Evolutionary conservation across 257 asterid species (phyloP).

Genomic region (Rehmannia glutinosa): DNA sequence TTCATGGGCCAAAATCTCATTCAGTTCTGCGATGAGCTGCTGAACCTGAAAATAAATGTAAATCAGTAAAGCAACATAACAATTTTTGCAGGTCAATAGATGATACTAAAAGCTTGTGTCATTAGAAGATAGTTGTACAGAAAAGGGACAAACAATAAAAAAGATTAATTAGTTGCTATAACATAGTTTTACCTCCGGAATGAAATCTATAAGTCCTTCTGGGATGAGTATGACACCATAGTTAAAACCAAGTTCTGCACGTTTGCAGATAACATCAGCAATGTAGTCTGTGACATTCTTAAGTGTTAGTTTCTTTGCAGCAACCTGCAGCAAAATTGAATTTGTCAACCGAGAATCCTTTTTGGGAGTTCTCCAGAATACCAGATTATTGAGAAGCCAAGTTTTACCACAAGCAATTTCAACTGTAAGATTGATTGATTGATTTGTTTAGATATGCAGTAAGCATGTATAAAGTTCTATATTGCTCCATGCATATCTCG

Average conservation of each 20-base stretch:
- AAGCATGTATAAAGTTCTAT: background rate
- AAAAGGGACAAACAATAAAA: background rate
- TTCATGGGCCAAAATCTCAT: slow-evolving; percentile 95
- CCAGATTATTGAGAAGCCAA: too few relatives aligned
- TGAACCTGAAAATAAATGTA: slow-evolving; percentile 64
- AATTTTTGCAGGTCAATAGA: background rate
- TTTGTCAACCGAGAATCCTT: too few relatives aligned
- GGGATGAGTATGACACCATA: slow-evolving; percentile 99
- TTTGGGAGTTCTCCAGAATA: too few relatives aligned
- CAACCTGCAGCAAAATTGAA: slow-evolving; percentile 53
- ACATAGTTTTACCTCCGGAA: slow-evolving; percentile 72
- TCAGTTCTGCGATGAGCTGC: slow-evolving; percentile 84
- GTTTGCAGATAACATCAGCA: slow-evolving; percentile 82
- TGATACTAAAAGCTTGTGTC: background rate
- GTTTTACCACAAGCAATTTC: background rate
- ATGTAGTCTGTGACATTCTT: slow-evolving; percentile 81
- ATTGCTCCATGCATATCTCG: background rate
- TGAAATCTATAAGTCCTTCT: slow-evolving; percentile 97
- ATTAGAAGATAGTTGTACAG: background rate
- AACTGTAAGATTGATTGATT: background rate
- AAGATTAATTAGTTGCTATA: background rate
- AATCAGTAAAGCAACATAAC: slow-evolving; percentile 1
- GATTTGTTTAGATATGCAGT: slow-evolving; percentile 1
- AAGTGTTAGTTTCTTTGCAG: slow-evolving; percentile 82
- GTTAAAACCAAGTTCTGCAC: slow-evolving; percentile 81